Evolutionary conservation across 768 basidiomycete genomes (phyloP).

Genomic region (Neoboletus subvelutipes): DNA sequence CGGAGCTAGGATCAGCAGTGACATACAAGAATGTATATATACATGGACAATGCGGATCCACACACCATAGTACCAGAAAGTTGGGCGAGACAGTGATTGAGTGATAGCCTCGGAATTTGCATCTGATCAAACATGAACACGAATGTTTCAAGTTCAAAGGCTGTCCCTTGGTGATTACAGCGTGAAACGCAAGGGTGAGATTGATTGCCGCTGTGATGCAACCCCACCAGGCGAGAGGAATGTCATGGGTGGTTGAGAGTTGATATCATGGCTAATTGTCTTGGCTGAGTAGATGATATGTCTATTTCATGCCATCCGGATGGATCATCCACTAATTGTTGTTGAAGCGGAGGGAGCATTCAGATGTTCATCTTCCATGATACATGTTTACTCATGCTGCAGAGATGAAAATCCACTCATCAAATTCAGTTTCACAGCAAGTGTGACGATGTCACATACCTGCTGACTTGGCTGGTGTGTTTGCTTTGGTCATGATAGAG

Average conservation of each 20-base stretch:
- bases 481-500: too few species aligned
- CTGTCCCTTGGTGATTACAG: conserved; percentile 8
- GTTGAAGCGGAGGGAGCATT: background rate
- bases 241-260: background rate
- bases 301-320: conserved; percentile 1
- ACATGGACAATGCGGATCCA: background rate
- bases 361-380: background rate
- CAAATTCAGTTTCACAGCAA: conserved; percentile 4
- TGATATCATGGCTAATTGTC: conserved; percentile 16
- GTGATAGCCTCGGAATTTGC: background rate
- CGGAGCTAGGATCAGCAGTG: background rate
- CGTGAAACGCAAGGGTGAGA: background rate
- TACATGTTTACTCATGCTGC: background rate
- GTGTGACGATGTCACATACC: background rate
- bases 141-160: background rate
- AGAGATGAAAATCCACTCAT: conserved; percentile 16
- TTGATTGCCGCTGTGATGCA: background rate
- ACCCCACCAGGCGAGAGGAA: background rate
- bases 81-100: background rate
- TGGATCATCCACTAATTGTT: conserved; percentile 12
- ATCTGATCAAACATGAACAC: background rate
- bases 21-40: background rate
- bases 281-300: background rate
- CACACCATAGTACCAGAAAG: background rate
- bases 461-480: too few species aligned